Conservation (phyloP, 1,139 yeast species). For the Yarrowia galli region DNA sequence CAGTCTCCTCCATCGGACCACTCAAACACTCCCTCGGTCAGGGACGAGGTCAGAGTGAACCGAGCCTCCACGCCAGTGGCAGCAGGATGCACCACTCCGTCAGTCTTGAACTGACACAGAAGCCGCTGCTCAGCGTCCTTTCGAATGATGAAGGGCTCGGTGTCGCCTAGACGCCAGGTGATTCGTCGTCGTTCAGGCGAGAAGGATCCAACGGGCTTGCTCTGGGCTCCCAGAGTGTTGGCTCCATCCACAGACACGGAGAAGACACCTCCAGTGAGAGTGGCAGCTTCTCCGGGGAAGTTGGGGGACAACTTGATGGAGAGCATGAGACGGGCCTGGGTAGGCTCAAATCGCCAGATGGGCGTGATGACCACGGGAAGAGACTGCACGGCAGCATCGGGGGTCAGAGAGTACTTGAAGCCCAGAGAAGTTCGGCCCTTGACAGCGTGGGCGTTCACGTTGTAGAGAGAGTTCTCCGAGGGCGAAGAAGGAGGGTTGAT, state of each 20-base stretch:
- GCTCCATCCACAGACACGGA: constrained; percentile 63
- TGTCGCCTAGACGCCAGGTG: constrained; percentile 74
- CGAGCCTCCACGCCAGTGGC: constrained; percentile 48
- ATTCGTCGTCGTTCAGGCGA: constrained; percentile 83
- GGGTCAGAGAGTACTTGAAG: constrained; percentile 66
- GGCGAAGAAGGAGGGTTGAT: constrained; percentile 38
- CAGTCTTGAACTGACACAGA: constrained; percentile 53
- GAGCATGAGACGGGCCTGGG: constrained; percentile 84
- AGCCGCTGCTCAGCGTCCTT: constrained; percentile 68
- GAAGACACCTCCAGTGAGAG: constrained; percentile 63
- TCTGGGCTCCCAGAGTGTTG: constrained; percentile 70
- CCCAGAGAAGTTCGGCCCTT: constrained; percentile 58
- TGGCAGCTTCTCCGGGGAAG: constrained; percentile 56
- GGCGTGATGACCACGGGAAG: constrained; percentile 78
- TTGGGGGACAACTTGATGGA: constrained; percentile 67
- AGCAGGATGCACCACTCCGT: constrained; percentile 48
- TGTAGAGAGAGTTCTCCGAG: constrained; percentile 42
- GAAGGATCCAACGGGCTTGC: constrained; percentile 90
- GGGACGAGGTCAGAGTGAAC: constrained; percentile 42
- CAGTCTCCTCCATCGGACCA: constrained; percentile 36
- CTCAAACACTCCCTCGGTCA: constrained; percentile 28
- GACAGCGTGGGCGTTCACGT: constrained; percentile 41
- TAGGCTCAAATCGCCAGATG: constrained; percentile 85
- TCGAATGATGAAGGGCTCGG: constrained; percentile 61
- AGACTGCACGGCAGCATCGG: constrained; percentile 51